A percentile compares a stretch with the other conserved stretches of the same genome.
Conservation (phyloP, 1,284 basidiomycete species). For the Tausonia pullulans region DNA sequence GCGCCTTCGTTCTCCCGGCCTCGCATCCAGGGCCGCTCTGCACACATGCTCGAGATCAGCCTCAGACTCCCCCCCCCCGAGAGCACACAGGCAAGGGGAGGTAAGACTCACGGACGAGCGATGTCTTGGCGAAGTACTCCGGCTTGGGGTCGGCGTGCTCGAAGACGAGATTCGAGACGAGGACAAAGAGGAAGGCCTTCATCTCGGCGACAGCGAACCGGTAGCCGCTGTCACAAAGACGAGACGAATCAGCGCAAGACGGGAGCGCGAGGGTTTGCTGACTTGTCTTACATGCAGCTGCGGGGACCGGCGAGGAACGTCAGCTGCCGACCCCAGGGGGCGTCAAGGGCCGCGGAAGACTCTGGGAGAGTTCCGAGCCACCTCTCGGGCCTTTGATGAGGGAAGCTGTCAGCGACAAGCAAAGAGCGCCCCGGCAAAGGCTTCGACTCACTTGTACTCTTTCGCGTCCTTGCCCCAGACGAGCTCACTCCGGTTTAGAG, state of each 20-base stretch:
- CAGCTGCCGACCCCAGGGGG: slow-evolving; percentile 32
- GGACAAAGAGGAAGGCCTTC: slow-evolving; percentile 48
- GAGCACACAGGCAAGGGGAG: neutral
- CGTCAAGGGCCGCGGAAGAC: slow-evolving; percentile 1
- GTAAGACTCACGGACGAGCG: neutral
- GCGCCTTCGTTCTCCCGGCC: slow-evolving; percentile 10
- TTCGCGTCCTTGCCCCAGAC: slow-evolving; percentile 60
- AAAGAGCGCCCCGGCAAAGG: slow-evolving; percentile 18
- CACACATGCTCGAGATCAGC: neutral
- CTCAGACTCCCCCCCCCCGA: neutral
- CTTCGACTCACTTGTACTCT: slow-evolving; percentile 43
- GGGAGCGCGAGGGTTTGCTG: neutral
- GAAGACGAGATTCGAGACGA: slow-evolving; percentile 41
- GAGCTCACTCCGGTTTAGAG: slow-evolving; percentile 45
- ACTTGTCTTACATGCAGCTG: slow-evolving; percentile 37
- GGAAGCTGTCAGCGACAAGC: slow-evolving; percentile 5
- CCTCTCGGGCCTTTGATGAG: slow-evolving; percentile 45
- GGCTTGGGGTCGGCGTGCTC: neutral
- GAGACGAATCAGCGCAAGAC: neutral
- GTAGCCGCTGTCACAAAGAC: slow-evolving; percentile 39
- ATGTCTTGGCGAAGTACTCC: slow-evolving; percentile 1
- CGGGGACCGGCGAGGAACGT: slow-evolving; percentile 52
- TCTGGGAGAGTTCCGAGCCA: slow-evolving; percentile 33
- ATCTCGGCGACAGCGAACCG: slow-evolving; percentile 57
- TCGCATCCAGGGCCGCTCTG: slow-evolving; percentile 8